Percentiles rank a stretch among this genome's conserved stretches.
These are phyloP conservation scores for Luzula sylvatica DNA, from an alignment of 176 grass and related monocot species.

Conservation along the genomic window DNA sequence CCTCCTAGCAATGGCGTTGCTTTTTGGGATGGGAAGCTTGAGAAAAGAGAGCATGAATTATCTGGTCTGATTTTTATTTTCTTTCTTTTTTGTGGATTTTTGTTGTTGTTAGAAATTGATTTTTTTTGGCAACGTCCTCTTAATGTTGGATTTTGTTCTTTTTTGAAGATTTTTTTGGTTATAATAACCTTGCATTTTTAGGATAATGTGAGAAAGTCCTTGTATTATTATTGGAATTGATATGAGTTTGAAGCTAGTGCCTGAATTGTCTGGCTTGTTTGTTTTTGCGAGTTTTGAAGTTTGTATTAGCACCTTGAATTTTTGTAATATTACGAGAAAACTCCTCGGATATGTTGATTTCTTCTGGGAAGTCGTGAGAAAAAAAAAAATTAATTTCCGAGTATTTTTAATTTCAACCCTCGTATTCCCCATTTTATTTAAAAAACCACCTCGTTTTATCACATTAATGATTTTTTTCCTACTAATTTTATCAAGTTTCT, in stretches of 20 bases:
- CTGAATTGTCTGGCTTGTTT: conserved; percentile 23
- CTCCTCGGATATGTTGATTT: background rate
- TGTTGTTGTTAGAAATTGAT: too few species aligned
- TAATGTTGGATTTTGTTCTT: too few species aligned
- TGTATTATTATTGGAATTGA: background rate
- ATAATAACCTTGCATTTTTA: too few species aligned
- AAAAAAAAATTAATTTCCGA: too few species aligned
- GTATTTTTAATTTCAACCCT: background rate
- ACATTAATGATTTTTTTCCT: too few species aligned
- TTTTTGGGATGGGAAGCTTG: conserved; percentile 27
- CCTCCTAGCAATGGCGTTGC: conserved; percentile 17
- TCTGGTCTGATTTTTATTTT: conserved; percentile 37
- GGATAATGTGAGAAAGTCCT: too few species aligned
- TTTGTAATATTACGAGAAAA: background rate
- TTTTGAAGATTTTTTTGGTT: background rate
- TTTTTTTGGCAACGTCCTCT: too few species aligned
- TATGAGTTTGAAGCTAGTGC: background rate
- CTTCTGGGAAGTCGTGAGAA: background rate
- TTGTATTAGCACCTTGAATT: conserved; percentile 1
- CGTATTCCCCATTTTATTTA: too few species aligned
- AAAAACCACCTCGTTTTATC: too few species aligned
- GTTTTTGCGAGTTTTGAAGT: background rate
- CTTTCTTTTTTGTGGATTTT: conserved; percentile 18
- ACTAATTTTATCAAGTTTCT: too few species aligned
- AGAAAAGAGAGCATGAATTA: conserved; percentile 42